Conservation (phyloP, 768 basidiomycete genomes). For the Cyclocybe aegerita region DNA sequence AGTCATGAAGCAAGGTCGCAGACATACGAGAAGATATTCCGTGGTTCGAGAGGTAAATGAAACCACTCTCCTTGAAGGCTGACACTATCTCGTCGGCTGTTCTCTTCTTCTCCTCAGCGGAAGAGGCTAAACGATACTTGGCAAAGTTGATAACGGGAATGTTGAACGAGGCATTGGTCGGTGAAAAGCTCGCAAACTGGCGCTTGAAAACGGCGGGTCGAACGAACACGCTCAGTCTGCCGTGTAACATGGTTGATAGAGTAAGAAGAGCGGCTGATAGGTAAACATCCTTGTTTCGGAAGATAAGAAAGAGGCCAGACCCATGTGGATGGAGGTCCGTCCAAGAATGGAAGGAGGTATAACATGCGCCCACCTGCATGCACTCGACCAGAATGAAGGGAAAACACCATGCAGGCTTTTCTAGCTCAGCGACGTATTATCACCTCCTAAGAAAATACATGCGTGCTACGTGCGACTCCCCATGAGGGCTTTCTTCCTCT, state of each 20-base stretch:
- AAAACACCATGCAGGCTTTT: background rate
- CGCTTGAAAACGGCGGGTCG: constrained; percentile 21
- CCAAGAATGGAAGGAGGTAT: background rate
- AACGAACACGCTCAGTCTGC: constrained; percentile 20
- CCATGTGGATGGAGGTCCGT: constrained; percentile 2
- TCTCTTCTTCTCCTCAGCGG: constrained; percentile 52
- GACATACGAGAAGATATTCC: constrained; percentile 55
- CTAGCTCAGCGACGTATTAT: constrained; percentile 8
- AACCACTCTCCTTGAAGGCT: constrained; percentile 80
- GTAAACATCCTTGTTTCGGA: background rate
- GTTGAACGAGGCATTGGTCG: constrained; percentile 35
- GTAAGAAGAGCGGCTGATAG: background rate
- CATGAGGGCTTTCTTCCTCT: background rate
- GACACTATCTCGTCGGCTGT: constrained; percentile 69
- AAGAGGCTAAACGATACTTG: constrained; percentile 55
- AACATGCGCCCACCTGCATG: constrained; percentile 10
- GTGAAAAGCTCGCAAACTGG: constrained; percentile 23
- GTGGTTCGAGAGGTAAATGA: constrained; percentile 76
- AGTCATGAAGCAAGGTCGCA: background rate
- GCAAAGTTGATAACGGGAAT: constrained; percentile 83
- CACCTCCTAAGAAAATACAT: constrained; percentile 3
- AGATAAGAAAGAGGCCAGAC: constrained; percentile 6
- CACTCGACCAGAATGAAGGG: background rate
- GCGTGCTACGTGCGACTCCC: background rate
- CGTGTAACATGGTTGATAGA: constrained; percentile 21